A percentile compares a stretch with the other conserved stretches of the same genome.
phyloP scores from a whole-genome alignment of 2,329 filamentous ascomycete species.

The Celoporthe dispersa region DNA sequence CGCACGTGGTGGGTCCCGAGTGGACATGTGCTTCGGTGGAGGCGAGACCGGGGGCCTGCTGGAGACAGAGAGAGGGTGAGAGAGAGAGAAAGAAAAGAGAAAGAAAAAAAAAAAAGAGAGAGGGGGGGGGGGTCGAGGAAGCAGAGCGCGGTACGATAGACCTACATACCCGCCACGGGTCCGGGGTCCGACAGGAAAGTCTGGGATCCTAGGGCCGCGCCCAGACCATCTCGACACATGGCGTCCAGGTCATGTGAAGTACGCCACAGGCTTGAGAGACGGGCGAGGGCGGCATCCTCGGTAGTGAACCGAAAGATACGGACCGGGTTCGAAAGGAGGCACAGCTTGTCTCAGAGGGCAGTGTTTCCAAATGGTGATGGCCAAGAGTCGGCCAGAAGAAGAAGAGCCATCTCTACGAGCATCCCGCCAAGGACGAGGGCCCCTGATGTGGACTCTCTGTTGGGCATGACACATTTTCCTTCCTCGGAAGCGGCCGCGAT shows the following conservation, averaged over 20 bases:
- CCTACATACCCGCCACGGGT: slow-evolving; percentile 8
- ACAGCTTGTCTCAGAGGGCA: neutral
- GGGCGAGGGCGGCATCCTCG: neutral
- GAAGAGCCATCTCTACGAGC: slow-evolving; percentile 18
- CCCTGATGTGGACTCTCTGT: neutral
- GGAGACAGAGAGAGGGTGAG: neutral
- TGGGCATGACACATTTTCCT: neutral
- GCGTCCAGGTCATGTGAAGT: slow-evolving; percentile 18
- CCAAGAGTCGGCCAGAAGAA: slow-evolving; percentile 32
- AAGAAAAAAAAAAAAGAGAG: neutral
- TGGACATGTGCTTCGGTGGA: slow-evolving; percentile 14
- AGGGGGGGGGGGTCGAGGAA: neutral
- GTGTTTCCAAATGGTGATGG: slow-evolving; percentile 29
- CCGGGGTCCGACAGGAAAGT: slow-evolving; percentile 13
- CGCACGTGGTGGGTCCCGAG: slow-evolving; percentile 22
- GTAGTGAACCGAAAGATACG: neutral
- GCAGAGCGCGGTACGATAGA: neutral
- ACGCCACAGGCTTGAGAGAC: neutral
- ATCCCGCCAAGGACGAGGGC: neutral
- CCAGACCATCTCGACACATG: slow-evolving; percentile 19
- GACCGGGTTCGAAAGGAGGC: neutral
- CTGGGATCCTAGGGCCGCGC: slow-evolving; percentile 11
- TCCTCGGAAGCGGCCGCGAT: neutral
- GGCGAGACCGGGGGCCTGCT: slow-evolving; percentile 17
- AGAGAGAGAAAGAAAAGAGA: neutral